These are phyloP conservation scores for Beauveria sp. DNA, from an alignment of 2,329 filamentous ascomycete genomes.

Conservation along the genomic window DNA sequence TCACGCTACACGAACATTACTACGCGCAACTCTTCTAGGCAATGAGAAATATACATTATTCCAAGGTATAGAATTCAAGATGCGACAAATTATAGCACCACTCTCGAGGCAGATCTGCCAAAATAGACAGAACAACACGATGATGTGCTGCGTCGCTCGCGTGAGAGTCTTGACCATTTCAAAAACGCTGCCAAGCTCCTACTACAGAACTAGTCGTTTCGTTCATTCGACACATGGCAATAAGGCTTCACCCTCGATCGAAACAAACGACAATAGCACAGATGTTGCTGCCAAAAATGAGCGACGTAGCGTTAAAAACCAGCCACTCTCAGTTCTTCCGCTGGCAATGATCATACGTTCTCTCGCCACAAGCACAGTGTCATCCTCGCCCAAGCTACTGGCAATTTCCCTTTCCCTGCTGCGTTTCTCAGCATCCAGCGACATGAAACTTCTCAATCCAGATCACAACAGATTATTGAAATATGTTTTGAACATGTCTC, in stretches of 20 bases:
- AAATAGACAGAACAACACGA: neutral
- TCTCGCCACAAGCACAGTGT: conserved; percentile 4
- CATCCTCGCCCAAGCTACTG: neutral
- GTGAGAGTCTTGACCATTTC: neutral
- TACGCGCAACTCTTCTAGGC: neutral
- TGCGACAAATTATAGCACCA: neutral
- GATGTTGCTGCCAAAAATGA: neutral
- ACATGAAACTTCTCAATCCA: conserved; percentile 27
- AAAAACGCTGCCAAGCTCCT: neutral
- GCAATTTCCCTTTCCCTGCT: neutral
- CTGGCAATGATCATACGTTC: neutral
- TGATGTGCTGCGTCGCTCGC: neutral
- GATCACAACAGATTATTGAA: conserved; percentile 42
- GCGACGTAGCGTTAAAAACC: neutral
- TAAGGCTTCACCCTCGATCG: neutral
- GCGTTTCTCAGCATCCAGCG: neutral
- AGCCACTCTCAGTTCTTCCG: neutral
- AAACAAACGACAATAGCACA: neutral
- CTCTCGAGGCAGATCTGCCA: neutral
- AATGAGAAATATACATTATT: neutral
- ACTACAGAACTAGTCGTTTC: neutral
- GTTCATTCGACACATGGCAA: neutral
- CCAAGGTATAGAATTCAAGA: neutral
- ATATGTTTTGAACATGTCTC: conserved; percentile 40
- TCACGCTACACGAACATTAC: neutral